These are phyloP conservation scores for Aphanomyces cochlioides DNA, from an alignment of 352 stramenopile genomes.

Conservation along the genomic window DNA sequence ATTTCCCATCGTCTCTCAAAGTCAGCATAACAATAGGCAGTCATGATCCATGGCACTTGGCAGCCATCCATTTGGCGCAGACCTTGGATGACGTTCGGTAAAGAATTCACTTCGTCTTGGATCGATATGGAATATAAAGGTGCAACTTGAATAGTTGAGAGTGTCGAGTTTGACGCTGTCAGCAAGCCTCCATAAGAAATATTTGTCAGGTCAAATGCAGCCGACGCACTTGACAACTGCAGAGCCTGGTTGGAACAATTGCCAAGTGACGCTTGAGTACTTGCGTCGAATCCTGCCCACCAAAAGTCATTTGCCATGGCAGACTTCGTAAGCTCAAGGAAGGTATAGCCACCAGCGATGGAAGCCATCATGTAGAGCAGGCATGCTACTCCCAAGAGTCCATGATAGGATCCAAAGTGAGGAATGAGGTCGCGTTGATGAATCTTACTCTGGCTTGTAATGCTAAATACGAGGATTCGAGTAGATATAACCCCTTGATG, in stretches of 20 bases:
- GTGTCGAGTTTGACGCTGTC: too few relatives aligned
- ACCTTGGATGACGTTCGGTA: constrained; percentile 15
- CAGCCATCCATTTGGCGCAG: constrained; percentile 18
- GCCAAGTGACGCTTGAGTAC: too few relatives aligned
- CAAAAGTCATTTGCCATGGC: constrained; percentile 23
- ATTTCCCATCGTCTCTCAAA: constrained; percentile 19
- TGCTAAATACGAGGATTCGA: not conserved
- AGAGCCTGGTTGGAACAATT: too few relatives aligned
- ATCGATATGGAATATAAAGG: constrained; percentile 11
- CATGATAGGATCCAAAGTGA: not conserved
- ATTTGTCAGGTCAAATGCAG: too few relatives aligned
- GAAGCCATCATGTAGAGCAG: constrained; percentile 9
- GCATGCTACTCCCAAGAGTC: not conserved
- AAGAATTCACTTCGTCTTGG: constrained; percentile 24
- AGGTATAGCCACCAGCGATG: not conserved
- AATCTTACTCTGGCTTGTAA: not conserved
- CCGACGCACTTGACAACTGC: too few relatives aligned
- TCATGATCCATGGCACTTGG: constrained; percentile 20
- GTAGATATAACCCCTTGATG: not conserved
- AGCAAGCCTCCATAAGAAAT: too few relatives aligned
- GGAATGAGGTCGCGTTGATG: not conserved
- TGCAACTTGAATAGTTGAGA: not conserved
- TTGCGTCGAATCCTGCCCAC: not conserved
- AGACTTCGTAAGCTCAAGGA: not conserved
- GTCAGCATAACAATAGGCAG: constrained; percentile 22